Evolutionary conservation across 2,329 filamentous ascomycete genomes (phyloP).

Genomic region (Colletotrichum tamarilloi): DNA sequence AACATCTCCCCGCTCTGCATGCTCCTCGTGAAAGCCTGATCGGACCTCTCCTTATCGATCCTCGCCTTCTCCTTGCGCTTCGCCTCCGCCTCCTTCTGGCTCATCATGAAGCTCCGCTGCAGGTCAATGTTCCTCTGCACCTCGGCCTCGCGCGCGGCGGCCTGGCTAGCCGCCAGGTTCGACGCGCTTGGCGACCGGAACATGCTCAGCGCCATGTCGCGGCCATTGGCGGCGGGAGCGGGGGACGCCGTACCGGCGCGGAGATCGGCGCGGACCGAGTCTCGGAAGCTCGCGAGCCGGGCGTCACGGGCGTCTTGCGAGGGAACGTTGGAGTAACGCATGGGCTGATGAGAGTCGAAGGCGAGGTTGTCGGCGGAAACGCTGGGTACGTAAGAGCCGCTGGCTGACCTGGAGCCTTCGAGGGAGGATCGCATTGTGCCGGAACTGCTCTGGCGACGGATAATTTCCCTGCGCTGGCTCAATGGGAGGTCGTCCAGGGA

Average conservation of each 20-base stretch:
- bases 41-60: constrained; percentile 66
- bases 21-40: constrained; percentile 75
- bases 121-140: constrained; percentile 62
- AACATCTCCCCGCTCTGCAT: constrained; percentile 83
- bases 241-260: constrained; percentile 52
- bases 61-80: constrained; percentile 69
- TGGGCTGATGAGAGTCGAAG: constrained; percentile 68
- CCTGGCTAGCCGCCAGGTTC: constrained; percentile 35
- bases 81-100: constrained; percentile 72
- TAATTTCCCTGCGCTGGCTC: constrained; percentile 72
- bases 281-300: constrained; percentile 74
- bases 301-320: constrained; percentile 62
- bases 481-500: constrained; percentile 76
- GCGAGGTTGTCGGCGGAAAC: constrained; percentile 45
- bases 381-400: constrained; percentile 2
- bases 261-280: constrained; percentile 73
- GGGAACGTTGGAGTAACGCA: constrained; percentile 56
- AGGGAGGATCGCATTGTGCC: constrained; percentile 43
- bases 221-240: constrained; percentile 42
- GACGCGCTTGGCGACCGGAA: constrained; percentile 42
- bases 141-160: constrained; percentile 50
- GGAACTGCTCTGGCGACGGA: constrained; percentile 61
- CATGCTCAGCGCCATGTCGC: constrained; percentile 50
- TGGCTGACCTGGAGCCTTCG: constrained; percentile 11
- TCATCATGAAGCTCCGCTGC: constrained; percentile 66